Percentiles rank a stretch among this genome's conserved stretches.
These are phyloP conservation scores for Aspergillus sclerotialis DNA, from an alignment of 2,329 filamentous ascomycete species.

Conservation along the genomic window DNA sequence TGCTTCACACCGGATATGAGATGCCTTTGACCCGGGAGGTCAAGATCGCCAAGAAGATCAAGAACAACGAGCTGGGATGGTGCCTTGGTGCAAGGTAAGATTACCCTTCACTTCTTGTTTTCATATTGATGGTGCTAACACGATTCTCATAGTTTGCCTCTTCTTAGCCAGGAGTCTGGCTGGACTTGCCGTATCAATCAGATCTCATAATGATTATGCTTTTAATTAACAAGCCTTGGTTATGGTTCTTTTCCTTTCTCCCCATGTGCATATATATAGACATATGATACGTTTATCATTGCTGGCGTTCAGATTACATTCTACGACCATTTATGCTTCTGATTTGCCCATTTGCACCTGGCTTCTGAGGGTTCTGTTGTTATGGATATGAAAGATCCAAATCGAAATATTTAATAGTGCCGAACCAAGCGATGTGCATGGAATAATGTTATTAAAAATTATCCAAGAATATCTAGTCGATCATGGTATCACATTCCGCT, in stretches of 20 bases:
- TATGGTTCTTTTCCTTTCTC: constrained; percentile 1
- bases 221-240: not conserved
- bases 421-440: too few relatives aligned
- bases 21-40: constrained; percentile 96
- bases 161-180: constrained; percentile 72
- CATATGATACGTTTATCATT: constrained; percentile 6
- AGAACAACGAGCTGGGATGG: constrained; percentile 94
- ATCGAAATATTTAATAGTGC: too few relatives aligned
- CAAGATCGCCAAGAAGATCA: constrained; percentile 98
- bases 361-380: too few relatives aligned
- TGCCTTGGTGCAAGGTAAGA: constrained; percentile 89
- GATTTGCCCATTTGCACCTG: too few relatives aligned
- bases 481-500: not conserved
- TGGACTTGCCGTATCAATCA: constrained; percentile 85
- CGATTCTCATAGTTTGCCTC: constrained; percentile 64
- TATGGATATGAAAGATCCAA: too few relatives aligned
- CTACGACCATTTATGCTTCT: too few relatives aligned
- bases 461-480: too few relatives aligned
- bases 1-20: constrained; percentile 92
- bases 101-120: constrained; percentile 3
- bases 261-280: constrained; percentile 19
- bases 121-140: constrained; percentile 14
- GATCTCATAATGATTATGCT: constrained; percentile 47
- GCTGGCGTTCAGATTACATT: not conserved
- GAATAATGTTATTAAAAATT: too few relatives aligned